Evolutionary conservation across 768 basidiomycete genomes (phyloP).

Genomic region (Lactarius sp.): DNA sequence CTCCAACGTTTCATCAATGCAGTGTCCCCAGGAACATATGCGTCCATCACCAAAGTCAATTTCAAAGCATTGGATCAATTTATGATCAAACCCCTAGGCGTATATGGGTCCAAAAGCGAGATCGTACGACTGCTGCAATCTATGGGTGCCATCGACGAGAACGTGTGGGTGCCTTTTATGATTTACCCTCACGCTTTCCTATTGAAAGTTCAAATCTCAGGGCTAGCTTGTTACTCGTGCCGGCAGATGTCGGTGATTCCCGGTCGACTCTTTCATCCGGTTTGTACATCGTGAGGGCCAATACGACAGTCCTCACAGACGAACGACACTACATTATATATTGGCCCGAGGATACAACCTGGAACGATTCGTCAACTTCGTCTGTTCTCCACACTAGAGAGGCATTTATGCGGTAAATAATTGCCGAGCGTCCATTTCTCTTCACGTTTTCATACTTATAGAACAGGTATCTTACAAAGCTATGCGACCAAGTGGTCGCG

Average conservation of each 20-base stretch:
- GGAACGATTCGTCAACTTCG: constrained; percentile 6
- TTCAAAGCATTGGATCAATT: too few species aligned
- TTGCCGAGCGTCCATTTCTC: background rate
- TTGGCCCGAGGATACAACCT: too few species aligned
- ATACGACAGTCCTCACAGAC: background rate
- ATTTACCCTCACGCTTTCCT: background rate
- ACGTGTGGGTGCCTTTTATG: constrained; percentile 34
- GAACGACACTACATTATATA: constrained; percentile 27
- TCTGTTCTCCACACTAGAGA: constrained; percentile 48
- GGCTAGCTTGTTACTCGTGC: constrained; percentile 21
- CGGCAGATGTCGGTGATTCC: background rate
- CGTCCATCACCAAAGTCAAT: constrained; percentile 36
- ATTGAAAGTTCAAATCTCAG: constrained; percentile 9
- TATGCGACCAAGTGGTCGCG: constrained; percentile 36
- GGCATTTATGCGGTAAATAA: constrained; percentile 54
- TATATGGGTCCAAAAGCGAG: constrained; percentile 44
- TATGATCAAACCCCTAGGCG: too few species aligned
- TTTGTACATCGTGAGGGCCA: background rate
- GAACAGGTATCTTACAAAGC: too few species aligned
- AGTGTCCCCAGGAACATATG: constrained; percentile 46
- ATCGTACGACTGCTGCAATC: constrained; percentile 28
- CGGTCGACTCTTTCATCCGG: background rate
- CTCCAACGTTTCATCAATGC: too few species aligned
- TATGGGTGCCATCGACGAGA: constrained; percentile 35
- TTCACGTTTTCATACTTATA: background rate